phyloP scores from a whole-genome alignment of 495 filamentous ascomycete genomes.

The Annulohypoxylon nitens region DNA sequence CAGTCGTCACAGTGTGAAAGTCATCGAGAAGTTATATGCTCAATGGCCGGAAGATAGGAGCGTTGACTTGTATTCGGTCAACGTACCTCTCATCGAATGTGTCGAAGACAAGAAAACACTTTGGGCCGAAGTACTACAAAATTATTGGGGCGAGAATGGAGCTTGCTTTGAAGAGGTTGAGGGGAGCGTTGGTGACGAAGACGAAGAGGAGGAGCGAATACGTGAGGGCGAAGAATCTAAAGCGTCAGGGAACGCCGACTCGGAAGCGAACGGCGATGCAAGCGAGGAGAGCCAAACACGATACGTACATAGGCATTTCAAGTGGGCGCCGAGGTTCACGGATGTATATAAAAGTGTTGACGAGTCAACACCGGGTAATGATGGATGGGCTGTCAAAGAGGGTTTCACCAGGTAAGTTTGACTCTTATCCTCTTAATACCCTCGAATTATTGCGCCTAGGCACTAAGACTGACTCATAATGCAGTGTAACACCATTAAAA shows the following conservation, averaged over 20 bases:
- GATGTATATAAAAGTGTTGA: conserved; percentile 90
- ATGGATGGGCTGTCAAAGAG: conserved; percentile 93
- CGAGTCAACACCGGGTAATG: conserved; percentile 82
- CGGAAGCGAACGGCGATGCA: conserved; percentile 45
- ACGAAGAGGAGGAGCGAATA: conserved; percentile 74
- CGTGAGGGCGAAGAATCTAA: conserved; percentile 67
- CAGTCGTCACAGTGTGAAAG: conserved; percentile 72
- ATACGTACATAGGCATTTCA: conserved; percentile 86
- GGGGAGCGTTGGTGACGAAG: conserved; percentile 68
- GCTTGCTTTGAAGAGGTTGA: conserved; percentile 85
- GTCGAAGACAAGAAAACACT: conserved; percentile 76
- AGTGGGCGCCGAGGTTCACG: conserved; percentile 88
- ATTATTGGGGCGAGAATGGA: conserved; percentile 80
- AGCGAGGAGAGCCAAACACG: conserved; percentile 49
- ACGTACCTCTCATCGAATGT: conserved; percentile 82
- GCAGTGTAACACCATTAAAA: conserved; percentile 87
- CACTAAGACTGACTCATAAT: conserved; percentile 15
- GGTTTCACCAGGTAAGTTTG: conserved; percentile 83
- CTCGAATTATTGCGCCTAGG: conserved; percentile 6
- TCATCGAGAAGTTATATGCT: conserved; percentile 81
- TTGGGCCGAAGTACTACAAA: conserved; percentile 87
- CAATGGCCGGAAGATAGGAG: conserved; percentile 75
- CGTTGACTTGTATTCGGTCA: conserved; percentile 87
- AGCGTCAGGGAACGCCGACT: conserved; percentile 15
- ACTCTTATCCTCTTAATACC: conserved; percentile 6